phyloP scores from a whole-genome alignment of 306 rosid species.

The Coriaria nepalensis region DNA sequence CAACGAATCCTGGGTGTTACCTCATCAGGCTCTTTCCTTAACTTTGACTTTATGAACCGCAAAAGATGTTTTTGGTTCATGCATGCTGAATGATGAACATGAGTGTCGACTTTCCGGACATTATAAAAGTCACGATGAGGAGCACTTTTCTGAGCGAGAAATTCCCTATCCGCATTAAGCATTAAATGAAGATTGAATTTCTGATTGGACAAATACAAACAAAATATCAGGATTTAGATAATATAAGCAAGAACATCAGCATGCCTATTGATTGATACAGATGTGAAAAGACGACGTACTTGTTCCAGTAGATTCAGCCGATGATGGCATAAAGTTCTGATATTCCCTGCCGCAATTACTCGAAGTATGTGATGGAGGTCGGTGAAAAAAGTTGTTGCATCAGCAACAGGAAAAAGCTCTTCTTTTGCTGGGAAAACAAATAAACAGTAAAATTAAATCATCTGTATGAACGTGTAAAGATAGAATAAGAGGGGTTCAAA shows the following conservation, averaged over 20 bases:
- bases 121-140: slow-evolving; percentile 90
- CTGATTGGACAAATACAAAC: slow-evolving; percentile 25
- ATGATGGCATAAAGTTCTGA: slow-evolving; percentile 89
- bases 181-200: slow-evolving; percentile 84
- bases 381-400: slow-evolving; percentile 92
- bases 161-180: slow-evolving; percentile 53
- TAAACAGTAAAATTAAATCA: too few relatives aligned
- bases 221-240: too few relatives aligned
- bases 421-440: slow-evolving; percentile 46
- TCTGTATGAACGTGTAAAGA: too few relatives aligned
- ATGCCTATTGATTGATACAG: too few relatives aligned
- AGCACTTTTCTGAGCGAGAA: slow-evolving; percentile 66
- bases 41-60: slow-evolving; percentile 72
- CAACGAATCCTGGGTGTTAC: slow-evolving; percentile 10
- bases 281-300: slow-evolving; percentile 16
- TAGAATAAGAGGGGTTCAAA: not conserved
- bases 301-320: slow-evolving; percentile 96
- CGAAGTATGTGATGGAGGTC: slow-evolving; percentile 93
- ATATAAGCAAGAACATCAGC: too few relatives aligned
- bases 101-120: slow-evolving; percentile 76
- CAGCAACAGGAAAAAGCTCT: slow-evolving; percentile 95
- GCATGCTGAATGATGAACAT: slow-evolving; percentile 91
- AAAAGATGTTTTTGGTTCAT: slow-evolving; percentile 92
- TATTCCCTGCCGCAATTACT: slow-evolving; percentile 91
- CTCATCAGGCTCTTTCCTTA: slow-evolving; percentile 77